Conservation (phyloP, 768 basidiomycete species). For the Tricholoma sp. region DNA sequence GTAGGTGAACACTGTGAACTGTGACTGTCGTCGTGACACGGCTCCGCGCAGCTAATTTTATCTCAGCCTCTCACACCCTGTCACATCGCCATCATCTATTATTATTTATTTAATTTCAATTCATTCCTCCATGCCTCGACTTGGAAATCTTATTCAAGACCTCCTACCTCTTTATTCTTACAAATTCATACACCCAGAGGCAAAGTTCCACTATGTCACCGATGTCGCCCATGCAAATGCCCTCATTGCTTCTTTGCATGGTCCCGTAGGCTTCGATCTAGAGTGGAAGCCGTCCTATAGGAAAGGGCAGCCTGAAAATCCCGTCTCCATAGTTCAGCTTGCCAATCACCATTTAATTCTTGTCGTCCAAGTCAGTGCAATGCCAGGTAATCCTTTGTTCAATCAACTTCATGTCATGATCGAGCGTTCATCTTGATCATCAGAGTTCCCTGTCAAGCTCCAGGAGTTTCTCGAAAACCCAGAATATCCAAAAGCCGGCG, state of each 20-base stretch:
- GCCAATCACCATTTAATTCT: conserved; percentile 51
- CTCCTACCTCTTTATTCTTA: conserved; percentile 28
- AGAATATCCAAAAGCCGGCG: conserved; percentile 61
- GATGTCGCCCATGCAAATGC: conserved; percentile 28
- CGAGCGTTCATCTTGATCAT: neutral
- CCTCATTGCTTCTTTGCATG: conserved; percentile 22
- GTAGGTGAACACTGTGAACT: no score
- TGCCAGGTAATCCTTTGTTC: conserved; percentile 34
- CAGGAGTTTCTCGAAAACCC: conserved; percentile 47
- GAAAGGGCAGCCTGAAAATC: conserved; percentile 55
- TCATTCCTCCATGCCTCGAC: no score
- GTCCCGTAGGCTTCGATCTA: conserved; percentile 63
- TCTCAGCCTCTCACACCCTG: neutral
- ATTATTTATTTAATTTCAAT: no score
- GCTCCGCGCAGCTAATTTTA: conserved; percentile 19
- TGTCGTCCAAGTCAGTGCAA: conserved; percentile 61
- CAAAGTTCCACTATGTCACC: conserved; percentile 29
- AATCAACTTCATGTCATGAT: conserved; percentile 2
- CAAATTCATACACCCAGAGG: conserved; percentile 25
- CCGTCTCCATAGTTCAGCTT: conserved; percentile 70
- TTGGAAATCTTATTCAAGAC: no score
- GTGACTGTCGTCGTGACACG: conserved; percentile 20
- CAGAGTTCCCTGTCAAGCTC: conserved; percentile 53
- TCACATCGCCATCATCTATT: neutral
- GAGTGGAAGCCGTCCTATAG: conserved; percentile 70